Base-by-base conservation (phyloP, 2,329 filamentous ascomycete genomes). In the Penicillium sumatraense region DNA sequence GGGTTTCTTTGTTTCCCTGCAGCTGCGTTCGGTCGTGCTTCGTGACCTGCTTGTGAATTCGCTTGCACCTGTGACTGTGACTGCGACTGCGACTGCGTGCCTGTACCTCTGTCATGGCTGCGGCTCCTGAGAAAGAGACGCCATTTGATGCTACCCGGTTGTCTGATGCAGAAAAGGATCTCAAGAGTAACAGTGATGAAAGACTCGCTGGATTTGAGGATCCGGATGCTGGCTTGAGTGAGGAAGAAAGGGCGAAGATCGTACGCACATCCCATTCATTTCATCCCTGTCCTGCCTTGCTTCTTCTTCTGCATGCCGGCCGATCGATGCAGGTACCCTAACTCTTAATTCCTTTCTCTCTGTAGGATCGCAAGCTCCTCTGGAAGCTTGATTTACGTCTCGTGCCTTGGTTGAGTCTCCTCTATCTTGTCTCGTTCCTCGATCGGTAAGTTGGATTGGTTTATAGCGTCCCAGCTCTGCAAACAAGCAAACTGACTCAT, bases 221-320 rank as follows among this genome's bases (percentile, higher is more conserved):
- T 63, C 85, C 85, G 0, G 89, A 91, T 72, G 86, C 82, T 45
- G 84, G 85, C 7, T 73, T 89, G 62, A 86, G 80, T 35, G 81
- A 82, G 1, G 86, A 85, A 59, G 88, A 91, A 68, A 81, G 77
- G 60, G 82, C 81, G 23, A 80, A 74, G 46, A 82, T 85, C 65
- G 88, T 90, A 75, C 60, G 83, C 51, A 13, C 27, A 13, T 5
- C 26, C 20, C 38, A 23, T 10, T 35, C 31, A 10, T 41, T 13
- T 10, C 11, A 41, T 41, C 38, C 38, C 38, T 41, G 21, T 24
- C 21, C n/a, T 24, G 36, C 36, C 18, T 13, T 29, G 14, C 13
- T 10, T n/a, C 20, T 46, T 21, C 13, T 49, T 27, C 16, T 20
- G 23, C 27, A 27, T 31, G 29, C 49, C 23, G 7, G 8, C 36